Conservation (phyloP, 345 rosid species). For the Draba incana region DNA sequence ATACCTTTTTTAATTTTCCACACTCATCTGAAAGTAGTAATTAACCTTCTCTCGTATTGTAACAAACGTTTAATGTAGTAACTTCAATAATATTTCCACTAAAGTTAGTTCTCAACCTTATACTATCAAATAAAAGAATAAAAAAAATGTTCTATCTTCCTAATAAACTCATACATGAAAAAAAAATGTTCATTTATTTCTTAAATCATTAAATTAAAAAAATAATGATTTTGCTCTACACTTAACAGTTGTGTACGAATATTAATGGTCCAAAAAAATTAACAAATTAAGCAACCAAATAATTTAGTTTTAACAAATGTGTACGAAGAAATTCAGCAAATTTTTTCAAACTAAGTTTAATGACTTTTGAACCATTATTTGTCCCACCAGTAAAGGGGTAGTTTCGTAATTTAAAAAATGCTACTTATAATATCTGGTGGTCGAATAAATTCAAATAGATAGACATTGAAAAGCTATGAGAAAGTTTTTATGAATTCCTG, state of each 20-base stretch:
- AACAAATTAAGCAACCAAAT: too few relatives aligned
- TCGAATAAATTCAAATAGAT: conserved; percentile 39
- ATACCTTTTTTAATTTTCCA: conserved; percentile 5
- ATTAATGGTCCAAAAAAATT: background rate
- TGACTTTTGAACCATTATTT: conserved; percentile 21
- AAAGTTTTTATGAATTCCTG: conserved; percentile 30
- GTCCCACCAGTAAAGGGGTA: conserved; percentile 29
- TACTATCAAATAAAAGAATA: too few relatives aligned
- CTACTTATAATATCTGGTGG: conserved; percentile 8
- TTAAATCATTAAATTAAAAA: too few relatives aligned
- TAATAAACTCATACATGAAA: too few relatives aligned
- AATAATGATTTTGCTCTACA: too few relatives aligned
- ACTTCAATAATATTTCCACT: too few relatives aligned
- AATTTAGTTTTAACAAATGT: too few relatives aligned
- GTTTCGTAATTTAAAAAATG: conserved; percentile 23
- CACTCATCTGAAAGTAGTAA: conserved; percentile 11
- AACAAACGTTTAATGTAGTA: too few relatives aligned
- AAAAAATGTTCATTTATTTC: too few relatives aligned
- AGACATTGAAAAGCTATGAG: conserved; percentile 38
- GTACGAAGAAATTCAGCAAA: background rate
- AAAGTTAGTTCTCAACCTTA: too few relatives aligned
- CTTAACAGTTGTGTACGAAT: too few relatives aligned
- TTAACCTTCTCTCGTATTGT: background rate
- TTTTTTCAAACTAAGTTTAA: conserved; percentile 20
- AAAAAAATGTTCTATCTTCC: too few relatives aligned